Evolutionary conservation across 257 asterid genomes (phyloP), one percentile per base, ranked within the genome.

Genomic region (Solanum ahanhuiri): DNA sequence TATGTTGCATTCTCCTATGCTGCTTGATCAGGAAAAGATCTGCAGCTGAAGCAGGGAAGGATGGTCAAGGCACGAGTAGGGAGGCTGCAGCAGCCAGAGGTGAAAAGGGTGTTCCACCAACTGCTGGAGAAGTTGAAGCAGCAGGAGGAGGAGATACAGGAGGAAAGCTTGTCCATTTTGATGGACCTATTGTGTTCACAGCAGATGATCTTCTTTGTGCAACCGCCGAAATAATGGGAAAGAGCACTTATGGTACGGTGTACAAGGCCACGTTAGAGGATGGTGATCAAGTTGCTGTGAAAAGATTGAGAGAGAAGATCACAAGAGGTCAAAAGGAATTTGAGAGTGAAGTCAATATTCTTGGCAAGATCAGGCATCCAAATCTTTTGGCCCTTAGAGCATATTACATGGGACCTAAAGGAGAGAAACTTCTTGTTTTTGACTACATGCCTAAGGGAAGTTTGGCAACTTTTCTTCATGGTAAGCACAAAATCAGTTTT

Each of bases 131-230:
- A 83, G 91, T 86, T 84, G 93, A 91, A 88, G 90, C 91, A 70
- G 86, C 85, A 3, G 99, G 95, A 3, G 99, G 95, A 3, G 99
- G 95, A 33, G 99, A 96, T 75, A 89, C 94, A 6, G 99, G 99
- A 28, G 99, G 98, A 88, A 96, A 96, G 89, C 97, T 96, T 8
- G 98, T 96, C 71, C 98, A 95, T 82, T 95, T 96, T 60, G 99
- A 96, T 79, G 99, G 99, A 37, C 94, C 98, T 0, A 71, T 91
- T 90, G 95, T 90, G 63, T 96, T 96, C 25, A 86, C 95, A 33
- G 99, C 98, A 57, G 98, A 96, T 86, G 99, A 96, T 91, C 94
- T 96, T 3, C 76, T 96, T 76, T 95, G 99, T 86, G 99, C 99
- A 0, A 95, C 99, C 8, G 99, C 99, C 5, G 99, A 95, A 89